phyloP scores from a whole-genome alignment of 2,329 filamentous ascomycete genomes.

The Achaetomium macrosporum region DNA sequence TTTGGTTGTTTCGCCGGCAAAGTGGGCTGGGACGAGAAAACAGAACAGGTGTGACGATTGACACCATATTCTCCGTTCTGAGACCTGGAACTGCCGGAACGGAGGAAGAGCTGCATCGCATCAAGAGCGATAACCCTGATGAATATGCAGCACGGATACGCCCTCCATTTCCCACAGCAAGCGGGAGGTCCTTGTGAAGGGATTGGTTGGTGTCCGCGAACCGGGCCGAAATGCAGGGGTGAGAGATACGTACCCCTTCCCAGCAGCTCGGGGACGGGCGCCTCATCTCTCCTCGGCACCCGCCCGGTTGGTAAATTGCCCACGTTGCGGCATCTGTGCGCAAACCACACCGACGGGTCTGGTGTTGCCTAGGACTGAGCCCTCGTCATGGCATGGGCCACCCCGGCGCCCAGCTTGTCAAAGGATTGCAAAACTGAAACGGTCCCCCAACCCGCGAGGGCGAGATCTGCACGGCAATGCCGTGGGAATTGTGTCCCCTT shows the following conservation, averaged over 20 bases:
- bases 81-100: not conserved
- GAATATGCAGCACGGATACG: conserved; percentile 4
- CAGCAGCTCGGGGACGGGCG: conserved; percentile 17
- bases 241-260: conserved; percentile 16
- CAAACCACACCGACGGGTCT: conserved; percentile 16
- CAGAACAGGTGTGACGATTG: not conserved
- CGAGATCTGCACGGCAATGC: conserved; percentile 7
- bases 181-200: not conserved
- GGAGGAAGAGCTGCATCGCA: not conserved
- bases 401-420: conserved; percentile 5
- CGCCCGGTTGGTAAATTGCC: conserved; percentile 22
- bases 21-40: not conserved
- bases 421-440: conserved; percentile 8
- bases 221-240: conserved; percentile 21
- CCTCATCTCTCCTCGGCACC: conserved; percentile 19
- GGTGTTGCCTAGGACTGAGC: conserved; percentile 1
- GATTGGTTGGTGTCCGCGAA: conserved; percentile 12
- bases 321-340: conserved; percentile 15
- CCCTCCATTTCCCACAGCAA: not conserved
- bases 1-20: conserved; percentile 1
- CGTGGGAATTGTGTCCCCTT: not conserved
- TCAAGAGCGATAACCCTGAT: not conserved
- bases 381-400: not conserved
- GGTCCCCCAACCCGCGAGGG: not conserved
- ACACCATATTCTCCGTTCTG: not conserved